Conservation (phyloP, 345 rosid species). For the Salix exigua region DNA sequence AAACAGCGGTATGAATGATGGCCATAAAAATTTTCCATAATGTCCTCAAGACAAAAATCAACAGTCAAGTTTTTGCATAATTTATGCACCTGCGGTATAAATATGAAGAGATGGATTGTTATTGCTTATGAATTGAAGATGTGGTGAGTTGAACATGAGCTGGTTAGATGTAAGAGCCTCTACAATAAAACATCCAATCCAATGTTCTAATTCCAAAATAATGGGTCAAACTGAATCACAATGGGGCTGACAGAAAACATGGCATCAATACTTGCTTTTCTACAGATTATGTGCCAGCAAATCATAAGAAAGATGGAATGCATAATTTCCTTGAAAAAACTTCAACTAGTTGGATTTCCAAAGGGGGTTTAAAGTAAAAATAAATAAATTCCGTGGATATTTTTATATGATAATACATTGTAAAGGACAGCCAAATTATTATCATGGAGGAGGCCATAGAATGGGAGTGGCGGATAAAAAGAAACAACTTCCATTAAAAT, state of each 20-base stretch:
- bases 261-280: neutral
- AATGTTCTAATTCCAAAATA: neutral
- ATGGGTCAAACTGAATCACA: neutral
- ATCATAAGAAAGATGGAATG: neutral
- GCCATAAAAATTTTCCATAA: too few species aligned
- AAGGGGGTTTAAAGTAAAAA: neutral
- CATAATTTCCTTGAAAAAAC: neutral
- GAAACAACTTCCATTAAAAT: neutral
- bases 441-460: neutral
- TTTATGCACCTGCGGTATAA: too few species aligned
- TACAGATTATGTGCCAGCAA: neutral
- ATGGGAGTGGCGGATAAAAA: neutral
- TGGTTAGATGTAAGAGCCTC: neutral
- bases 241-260: neutral
- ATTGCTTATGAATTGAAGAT: neutral
- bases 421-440: neutral
- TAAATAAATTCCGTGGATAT: neutral
- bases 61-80: too few species aligned
- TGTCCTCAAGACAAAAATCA: too few species aligned
- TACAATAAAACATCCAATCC: neutral
- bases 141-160: neutral
- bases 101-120: neutral
- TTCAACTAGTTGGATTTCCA: neutral
- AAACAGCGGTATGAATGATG: neutral
- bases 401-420: neutral